Percentiles rank a stretch among this genome's conserved stretches.
phyloP scores from a whole-genome alignment of 805 yeast species.

The Yarrowia sp. region DNA sequence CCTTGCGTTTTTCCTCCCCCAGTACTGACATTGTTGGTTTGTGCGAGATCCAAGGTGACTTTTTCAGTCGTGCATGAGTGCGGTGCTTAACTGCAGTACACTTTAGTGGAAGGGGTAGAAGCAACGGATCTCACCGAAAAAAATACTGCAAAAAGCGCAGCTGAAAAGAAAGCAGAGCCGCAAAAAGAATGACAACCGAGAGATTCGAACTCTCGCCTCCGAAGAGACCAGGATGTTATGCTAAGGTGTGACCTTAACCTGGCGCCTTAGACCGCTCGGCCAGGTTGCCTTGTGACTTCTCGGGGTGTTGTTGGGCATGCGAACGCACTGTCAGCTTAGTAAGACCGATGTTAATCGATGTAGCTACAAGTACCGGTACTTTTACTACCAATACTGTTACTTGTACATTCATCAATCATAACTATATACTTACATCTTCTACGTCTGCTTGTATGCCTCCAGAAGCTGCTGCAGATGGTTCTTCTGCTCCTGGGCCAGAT shows the following conservation, averaged over 20 bases:
- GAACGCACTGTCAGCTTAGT: too few relatives aligned
- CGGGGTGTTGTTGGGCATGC: neutral
- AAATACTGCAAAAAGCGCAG: neutral
- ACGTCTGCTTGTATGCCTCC: conserved; percentile 43
- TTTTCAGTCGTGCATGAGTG: conserved; percentile 5
- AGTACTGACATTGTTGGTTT: conserved; percentile 8
- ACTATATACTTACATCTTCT: neutral
- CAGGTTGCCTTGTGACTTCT: conserved; percentile 15
- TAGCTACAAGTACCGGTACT: too few relatives aligned
- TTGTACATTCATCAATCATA: neutral
- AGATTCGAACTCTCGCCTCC: conserved; percentile 27
- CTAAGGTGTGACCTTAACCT: conserved; percentile 24
- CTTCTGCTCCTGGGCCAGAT: conserved; percentile 45
- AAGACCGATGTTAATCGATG: too few relatives aligned
- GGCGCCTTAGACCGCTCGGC: conserved; percentile 28
- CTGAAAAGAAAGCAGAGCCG: neutral
- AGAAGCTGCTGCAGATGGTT: conserved; percentile 47
- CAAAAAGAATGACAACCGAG: conserved; percentile 20
- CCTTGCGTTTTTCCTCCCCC: conserved; percentile 28
- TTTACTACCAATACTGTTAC: too few relatives aligned
- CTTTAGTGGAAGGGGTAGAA: neutral
- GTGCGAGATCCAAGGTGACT: conserved; percentile 4
- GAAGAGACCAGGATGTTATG: conserved; percentile 22
- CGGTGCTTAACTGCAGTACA: neutral
- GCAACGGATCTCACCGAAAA: neutral